phyloP scores from a whole-genome alignment of 495 filamentous ascomycete species.

The Aspergillus mulundensis region DNA sequence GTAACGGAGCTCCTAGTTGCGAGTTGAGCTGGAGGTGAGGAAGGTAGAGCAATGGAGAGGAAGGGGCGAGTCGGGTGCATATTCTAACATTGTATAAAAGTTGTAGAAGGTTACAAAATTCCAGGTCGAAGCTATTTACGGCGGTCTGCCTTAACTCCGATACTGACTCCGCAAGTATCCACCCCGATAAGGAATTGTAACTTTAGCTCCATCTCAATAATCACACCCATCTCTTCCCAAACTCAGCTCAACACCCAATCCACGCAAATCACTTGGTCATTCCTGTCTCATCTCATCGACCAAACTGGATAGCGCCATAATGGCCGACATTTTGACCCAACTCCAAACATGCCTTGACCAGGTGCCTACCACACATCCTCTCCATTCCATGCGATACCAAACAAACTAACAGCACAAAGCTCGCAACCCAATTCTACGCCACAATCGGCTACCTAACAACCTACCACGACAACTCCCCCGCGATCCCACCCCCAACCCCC shows the following conservation, averaged over 20 bases:
- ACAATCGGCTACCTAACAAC: conserved; percentile 75
- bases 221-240: no score
- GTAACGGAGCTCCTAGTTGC: conserved; percentile 18
- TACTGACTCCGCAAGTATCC: background rate
- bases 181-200: no score
- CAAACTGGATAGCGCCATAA: conserved; percentile 33
- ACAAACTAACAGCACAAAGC: conserved; percentile 44
- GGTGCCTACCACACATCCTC: conserved; percentile 39
- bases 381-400: conserved; percentile 4
- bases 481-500: conserved; percentile 55
- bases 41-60: conserved; percentile 11
- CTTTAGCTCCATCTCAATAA: background rate
- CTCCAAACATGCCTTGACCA: conserved; percentile 93
- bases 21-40: conserved; percentile 13
- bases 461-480: conserved; percentile 71
- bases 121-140: no score
- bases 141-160: background rate
- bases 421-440: conserved; percentile 85
- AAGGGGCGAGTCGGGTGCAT: background rate
- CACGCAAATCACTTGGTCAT: no score
- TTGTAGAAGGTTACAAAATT: background rate
- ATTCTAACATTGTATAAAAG: background rate
- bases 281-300: no score
- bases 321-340: conserved; percentile 91
- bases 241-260: background rate